A percentile compares a stretch with the other conserved stretches of the same genome.
Evolutionary conservation across 805 yeast genomes (phyloP).

Genomic region (Yarrowia deformans): DNA sequence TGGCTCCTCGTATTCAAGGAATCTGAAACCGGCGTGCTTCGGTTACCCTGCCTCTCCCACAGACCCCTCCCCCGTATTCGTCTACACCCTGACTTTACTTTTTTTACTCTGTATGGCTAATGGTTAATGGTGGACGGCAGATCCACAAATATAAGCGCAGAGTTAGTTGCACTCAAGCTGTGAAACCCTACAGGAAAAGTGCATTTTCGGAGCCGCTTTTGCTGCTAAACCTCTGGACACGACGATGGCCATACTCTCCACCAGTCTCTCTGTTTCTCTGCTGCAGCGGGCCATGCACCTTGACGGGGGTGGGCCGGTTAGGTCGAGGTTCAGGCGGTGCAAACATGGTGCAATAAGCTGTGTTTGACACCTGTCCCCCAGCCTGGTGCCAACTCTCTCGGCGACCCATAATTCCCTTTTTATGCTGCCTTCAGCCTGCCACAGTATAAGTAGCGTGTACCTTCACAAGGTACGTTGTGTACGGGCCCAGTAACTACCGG

Average conservation of each 20-base stretch:
- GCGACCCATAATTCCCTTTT: too few relatives aligned
- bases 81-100: slow-evolving; percentile 1
- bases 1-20: neutral
- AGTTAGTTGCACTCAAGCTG: neutral
- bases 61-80: slow-evolving; percentile 5
- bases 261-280: neutral
- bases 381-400: too few relatives aligned
- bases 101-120: neutral
- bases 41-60: too few relatives aligned
- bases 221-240: slow-evolving; percentile 6
- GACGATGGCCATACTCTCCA: neutral
- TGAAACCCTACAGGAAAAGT: neutral
- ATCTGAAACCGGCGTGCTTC: neutral
- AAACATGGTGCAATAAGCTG: too few relatives aligned
- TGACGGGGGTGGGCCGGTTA: too few relatives aligned
- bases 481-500: too few relatives aligned
- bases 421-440: too few relatives aligned
- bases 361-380: too few relatives aligned
- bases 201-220: slow-evolving; percentile 4
- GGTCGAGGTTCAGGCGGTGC: too few relatives aligned
- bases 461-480: too few relatives aligned
- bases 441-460: too few relatives aligned
- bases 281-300: neutral
- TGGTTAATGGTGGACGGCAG: neutral
- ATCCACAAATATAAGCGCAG: neutral